Evolutionary conservation across 257 asterid genomes (phyloP), one percentile per base, ranked within the genome.

Genomic region (Penstemon newberryi): DNA sequence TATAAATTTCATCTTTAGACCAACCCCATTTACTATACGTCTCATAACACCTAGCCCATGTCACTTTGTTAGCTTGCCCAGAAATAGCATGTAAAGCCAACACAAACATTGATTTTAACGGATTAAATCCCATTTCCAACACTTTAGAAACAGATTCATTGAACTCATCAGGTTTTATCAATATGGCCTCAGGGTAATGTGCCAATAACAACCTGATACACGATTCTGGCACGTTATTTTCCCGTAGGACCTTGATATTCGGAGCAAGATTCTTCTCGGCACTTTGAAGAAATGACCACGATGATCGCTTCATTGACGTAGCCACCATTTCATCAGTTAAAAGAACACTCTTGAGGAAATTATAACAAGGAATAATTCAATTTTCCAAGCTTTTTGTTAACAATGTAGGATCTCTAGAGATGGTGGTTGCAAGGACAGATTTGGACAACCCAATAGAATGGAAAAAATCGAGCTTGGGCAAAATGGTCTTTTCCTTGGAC

Each of bases 381-480:
- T 64, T 65, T 3, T 72, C 54, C 76, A 72, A 65, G 56, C 76
- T 72, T 37, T 46, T 46, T 1, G 2, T 6, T 18, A 72, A 46
- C 25, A 66, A 62, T 1, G 50, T 6, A 19, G 70, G 71, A 3
- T 56, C 37, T 45, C 8, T 40, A 0, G 60, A 3, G 5, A 64
- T 6, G 42, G 38, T 15, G 4, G 10, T 13, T 4, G 65, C 10
- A 7, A 72, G 45, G 10, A 9, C 7, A 13, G 25, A 4, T 5
- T 65, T 64, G 2, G 71, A 36, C 53, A 43, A 15, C 3, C 71
- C 70, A 37, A 55, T 40, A 5, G 60, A 72, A 10, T 56, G 8
- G 66, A 72, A 72, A 63, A 63, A 72, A 2, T 63, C 45, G 9
- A 72, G 19, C 71, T 70, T 78, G 40, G 80, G 82, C 64, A 44